phyloP scores from a whole-genome alignment of 106 monocot species.

The Amphibolis antarctica region DNA sequence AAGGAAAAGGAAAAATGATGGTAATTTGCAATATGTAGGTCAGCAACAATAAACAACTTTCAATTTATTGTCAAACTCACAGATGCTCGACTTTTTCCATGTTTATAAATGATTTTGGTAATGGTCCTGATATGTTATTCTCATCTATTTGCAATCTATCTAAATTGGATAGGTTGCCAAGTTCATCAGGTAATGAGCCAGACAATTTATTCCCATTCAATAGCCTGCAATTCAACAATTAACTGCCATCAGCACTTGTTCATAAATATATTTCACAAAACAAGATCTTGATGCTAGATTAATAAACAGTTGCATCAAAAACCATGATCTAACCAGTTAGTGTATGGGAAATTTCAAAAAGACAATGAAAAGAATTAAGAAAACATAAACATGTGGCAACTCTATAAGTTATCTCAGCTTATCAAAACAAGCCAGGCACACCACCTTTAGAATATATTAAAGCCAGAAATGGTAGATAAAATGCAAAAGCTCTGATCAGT shows the following conservation, averaged over 20 bases:
- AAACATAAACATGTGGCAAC: too few species aligned
- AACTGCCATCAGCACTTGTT: not conserved
- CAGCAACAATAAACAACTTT: not conserved
- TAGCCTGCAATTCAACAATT: conserved; percentile 43
- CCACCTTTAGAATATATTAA: too few species aligned
- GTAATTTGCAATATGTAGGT: not conserved
- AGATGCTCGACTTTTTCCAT: conserved; percentile 71
- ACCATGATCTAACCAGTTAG: not conserved
- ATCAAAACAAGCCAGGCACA: too few species aligned
- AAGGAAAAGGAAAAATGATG: conserved; percentile 8
- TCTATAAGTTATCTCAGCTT: too few species aligned
- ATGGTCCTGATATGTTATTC: conserved; percentile 79
- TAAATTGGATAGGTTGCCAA: conserved; percentile 65
- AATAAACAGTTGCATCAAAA: not conserved
- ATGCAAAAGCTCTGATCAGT: too few species aligned
- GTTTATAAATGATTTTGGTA: conserved; percentile 78
- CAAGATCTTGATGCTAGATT: not conserved
- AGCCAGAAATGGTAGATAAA: too few species aligned
- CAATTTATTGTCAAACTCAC: conserved; percentile 42
- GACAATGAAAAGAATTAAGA: too few species aligned
- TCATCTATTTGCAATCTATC: conserved; percentile 94
- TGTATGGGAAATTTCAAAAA: too few species aligned
- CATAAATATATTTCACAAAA: too few species aligned
- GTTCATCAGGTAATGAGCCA: conserved; percentile 82
- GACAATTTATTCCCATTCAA: conserved; percentile 76